phyloP scores from a whole-genome alignment of 768 basidiomycete species.

The Crassisporium funariophilum region DNA sequence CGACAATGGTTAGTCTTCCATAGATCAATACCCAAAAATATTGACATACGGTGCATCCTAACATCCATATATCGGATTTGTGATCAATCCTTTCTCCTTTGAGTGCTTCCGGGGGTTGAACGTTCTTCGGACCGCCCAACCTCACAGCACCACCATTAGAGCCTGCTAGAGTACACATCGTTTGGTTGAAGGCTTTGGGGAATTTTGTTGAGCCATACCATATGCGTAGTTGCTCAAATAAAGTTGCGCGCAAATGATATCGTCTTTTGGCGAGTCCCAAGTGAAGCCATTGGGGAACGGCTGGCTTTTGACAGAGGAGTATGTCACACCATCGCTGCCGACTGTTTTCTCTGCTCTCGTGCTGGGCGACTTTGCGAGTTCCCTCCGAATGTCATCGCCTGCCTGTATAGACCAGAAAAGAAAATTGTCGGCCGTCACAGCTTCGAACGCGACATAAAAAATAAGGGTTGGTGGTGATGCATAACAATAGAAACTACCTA shows the following conservation, averaged over 20 bases:
- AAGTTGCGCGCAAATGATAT: not conserved
- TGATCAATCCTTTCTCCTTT: constrained; percentile 6
- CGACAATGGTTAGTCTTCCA: not conserved
- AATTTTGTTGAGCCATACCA: not conserved
- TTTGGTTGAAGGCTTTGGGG: not conserved
- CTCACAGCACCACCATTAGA: not conserved
- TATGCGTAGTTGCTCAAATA: constrained; percentile 9
- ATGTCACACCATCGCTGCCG: constrained; percentile 2
- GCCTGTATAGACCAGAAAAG: constrained; percentile 5
- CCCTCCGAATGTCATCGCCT: not conserved
- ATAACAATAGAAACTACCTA: not conserved
- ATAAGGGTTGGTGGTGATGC: not conserved
- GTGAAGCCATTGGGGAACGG: constrained; percentile 3
- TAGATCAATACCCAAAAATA: not conserved
- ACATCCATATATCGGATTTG: constrained; percentile 11
- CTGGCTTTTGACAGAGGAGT: constrained; percentile 12
- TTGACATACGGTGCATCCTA: constrained; percentile 13
- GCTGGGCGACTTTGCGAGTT: not conserved
- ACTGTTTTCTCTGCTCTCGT: constrained; percentile 1
- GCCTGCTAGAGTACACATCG: not conserved
- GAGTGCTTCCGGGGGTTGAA: constrained; percentile 9
- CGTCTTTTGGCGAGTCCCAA: constrained; percentile 2
- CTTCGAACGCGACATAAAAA: not conserved
- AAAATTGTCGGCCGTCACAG: constrained; percentile 14
- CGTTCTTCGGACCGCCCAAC: not conserved